Percentiles rank a stretch among this genome's conserved stretches.
phyloP scores from a whole-genome alignment of 164 flowering plant genomes.

The Tetrastigma voinierianum region DNA sequence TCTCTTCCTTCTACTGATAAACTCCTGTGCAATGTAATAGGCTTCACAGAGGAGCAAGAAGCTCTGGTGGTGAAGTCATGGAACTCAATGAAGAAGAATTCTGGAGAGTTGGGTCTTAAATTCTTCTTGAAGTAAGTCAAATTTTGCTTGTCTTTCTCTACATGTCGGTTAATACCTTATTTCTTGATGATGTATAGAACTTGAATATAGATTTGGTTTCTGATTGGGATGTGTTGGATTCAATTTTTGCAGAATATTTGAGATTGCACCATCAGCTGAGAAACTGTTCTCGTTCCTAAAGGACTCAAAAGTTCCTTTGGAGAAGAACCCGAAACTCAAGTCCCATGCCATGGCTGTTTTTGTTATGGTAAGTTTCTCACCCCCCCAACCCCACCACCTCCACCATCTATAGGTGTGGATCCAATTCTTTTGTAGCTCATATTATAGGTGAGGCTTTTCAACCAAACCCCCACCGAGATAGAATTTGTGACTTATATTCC shows the following conservation, averaged over 20 bases:
- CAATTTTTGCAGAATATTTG: constrained; percentile 44
- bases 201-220: not conserved
- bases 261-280: constrained; percentile 73
- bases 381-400: too few relatives aligned
- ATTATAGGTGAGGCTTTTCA: too few relatives aligned
- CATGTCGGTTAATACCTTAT: not conserved
- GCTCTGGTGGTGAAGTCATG: constrained; percentile 69
- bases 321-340: constrained; percentile 67
- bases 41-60: constrained; percentile 60
- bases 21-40: not conserved
- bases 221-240: not conserved
- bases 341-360: constrained; percentile 70
- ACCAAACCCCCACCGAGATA: too few relatives aligned
- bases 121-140: constrained; percentile 51
- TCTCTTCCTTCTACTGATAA: too few relatives aligned
- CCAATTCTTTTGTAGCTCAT: too few relatives aligned
- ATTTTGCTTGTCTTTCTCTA: not conserved
- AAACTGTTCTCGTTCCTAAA: constrained; percentile 60
- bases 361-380: constrained; percentile 50
- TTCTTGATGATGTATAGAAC: not conserved
- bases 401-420: too few relatives aligned
- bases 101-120: constrained; percentile 47
- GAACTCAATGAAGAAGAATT: constrained; percentile 53
- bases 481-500: too few relatives aligned
- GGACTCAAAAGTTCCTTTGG: constrained; percentile 57